Conservation (phyloP, 2,329 filamentous ascomycete species). For the Alternaria viburni region DNA sequence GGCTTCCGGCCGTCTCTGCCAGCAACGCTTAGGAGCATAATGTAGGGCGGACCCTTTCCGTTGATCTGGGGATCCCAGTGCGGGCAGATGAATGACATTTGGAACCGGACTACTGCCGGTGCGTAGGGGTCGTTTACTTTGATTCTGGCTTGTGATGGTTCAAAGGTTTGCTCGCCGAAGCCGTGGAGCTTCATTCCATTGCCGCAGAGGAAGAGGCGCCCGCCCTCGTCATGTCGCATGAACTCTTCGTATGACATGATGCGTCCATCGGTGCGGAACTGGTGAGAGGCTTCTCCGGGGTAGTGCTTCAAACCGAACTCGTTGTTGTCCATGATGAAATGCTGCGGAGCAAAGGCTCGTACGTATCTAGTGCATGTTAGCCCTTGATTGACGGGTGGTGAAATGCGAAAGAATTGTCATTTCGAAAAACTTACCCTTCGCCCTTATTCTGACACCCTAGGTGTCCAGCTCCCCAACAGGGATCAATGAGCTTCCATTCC, state of each 20-base stretch:
- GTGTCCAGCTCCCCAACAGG: slow-evolving; percentile 90
- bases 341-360: slow-evolving; percentile 66
- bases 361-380: slow-evolving; percentile 58
- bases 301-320: slow-evolving; percentile 84
- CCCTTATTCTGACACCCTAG: slow-evolving; percentile 50
- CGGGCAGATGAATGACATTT: slow-evolving; percentile 77
- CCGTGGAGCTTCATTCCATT: slow-evolving; percentile 51
- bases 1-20: slow-evolving; percentile 69
- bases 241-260: slow-evolving; percentile 82
- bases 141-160: slow-evolving; percentile 67
- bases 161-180: slow-evolving; percentile 64
- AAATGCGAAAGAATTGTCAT: slow-evolving; percentile 4
- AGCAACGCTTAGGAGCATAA: slow-evolving; percentile 71
- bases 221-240: slow-evolving; percentile 62
- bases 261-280: slow-evolving; percentile 77
- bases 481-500: slow-evolving; percentile 88
- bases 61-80: slow-evolving; percentile 80
- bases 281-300: slow-evolving; percentile 69
- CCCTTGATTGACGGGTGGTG: not conserved
- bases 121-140: slow-evolving; percentile 59
- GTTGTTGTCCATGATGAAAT: slow-evolving; percentile 72
- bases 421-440: slow-evolving; percentile 59
- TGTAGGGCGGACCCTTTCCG: slow-evolving; percentile 68
- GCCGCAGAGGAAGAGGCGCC: slow-evolving; percentile 49
- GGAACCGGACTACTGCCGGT: slow-evolving; percentile 69